phyloP scores from a whole-genome alignment of 2,329 filamentous ascomycete genomes.

The Byssothecium circinans region DNA sequence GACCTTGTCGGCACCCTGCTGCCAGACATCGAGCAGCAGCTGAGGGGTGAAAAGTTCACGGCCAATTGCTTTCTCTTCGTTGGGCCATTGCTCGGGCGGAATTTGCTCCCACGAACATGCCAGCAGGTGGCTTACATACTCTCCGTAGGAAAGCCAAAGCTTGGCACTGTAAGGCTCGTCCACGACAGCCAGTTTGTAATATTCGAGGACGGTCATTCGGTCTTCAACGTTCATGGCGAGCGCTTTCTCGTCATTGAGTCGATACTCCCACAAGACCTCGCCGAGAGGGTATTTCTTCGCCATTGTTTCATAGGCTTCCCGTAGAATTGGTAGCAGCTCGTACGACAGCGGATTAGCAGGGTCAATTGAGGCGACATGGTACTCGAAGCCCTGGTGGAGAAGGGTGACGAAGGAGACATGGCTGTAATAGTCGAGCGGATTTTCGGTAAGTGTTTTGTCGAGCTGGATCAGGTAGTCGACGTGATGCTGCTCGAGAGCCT shows the following conservation, averaged over 20 bases:
- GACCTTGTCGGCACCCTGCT: constrained; percentile 70
- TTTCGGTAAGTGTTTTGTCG: constrained; percentile 47
- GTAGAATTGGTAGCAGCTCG: constrained; percentile 49
- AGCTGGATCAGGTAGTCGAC: constrained; percentile 49
- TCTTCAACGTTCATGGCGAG: constrained; percentile 64
- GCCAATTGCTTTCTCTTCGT: constrained; percentile 69
- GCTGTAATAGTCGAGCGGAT: constrained; percentile 54
- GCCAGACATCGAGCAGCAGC: constrained; percentile 68
- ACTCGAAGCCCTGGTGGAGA: constrained; percentile 52
- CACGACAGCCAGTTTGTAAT: constrained; percentile 68
- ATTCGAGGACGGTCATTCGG: constrained; percentile 69
- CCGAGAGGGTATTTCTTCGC: constrained; percentile 68
- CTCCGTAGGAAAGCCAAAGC: constrained; percentile 76
- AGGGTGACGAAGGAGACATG: constrained; percentile 52
- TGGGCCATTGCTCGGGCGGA: constrained; percentile 52
- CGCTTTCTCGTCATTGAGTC: constrained; percentile 71
- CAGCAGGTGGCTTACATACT: constrained; percentile 75
- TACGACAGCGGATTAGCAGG: constrained; percentile 45
- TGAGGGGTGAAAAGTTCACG: constrained; percentile 72
- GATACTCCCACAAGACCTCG: constrained; percentile 76
- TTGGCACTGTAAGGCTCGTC: constrained; percentile 74
- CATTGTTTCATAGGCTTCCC: constrained; percentile 59
- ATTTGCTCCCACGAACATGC: constrained; percentile 62
- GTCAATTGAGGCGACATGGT: constrained; percentile 39
- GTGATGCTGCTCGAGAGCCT: constrained; percentile 48